Evolutionary conservation across 352 stramenopile genomes (phyloP), one percentile per base, ranked within the genome.

Genomic region (Phytophthora chlamydospora): DNA sequence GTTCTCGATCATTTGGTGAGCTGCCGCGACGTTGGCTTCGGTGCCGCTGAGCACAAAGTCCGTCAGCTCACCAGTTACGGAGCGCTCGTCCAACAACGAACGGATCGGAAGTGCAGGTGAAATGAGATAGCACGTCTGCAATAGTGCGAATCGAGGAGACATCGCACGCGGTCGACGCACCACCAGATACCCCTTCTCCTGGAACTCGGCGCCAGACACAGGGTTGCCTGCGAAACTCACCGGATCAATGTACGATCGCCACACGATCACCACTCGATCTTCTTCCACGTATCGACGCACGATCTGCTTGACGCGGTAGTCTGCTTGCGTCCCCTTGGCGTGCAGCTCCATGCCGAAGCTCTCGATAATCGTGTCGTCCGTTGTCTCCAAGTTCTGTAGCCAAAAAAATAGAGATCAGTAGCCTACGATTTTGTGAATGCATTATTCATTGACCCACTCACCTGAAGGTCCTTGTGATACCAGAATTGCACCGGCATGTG

Each of bases 81-180:
- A 53, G 2, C 57, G 56, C 43, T 76, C 67, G n/a, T 66, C 43
- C 27, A 50, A 68, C n/a, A 72, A 39, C 12, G 51, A 66, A 10
- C 67, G 62, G 29, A 75, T 68, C 0, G 62, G 58, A 33, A 88
- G 63, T 38, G 71, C 63, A 19, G 80, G 80, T 6, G 75, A 85
- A 42, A 85, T 82, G 32, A 89, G 68, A 52, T 80, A 82, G 51
- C 75, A 81, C 52, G 77, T 77, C 55, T 86, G 77, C 40, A 90
- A 24, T 13, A 88, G 61, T 41, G 75, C 61, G 49, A 66, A 76
- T 12, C 57, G 55, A 43, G 56, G 39, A 42, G 68, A 66, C 39
- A 74, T 72, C 9, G 73, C 62, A 12, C 49, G 63, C 9, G 73
- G 67, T 24, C 71, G 70, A 57, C 75, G 75, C 43, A 86, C 62